Evolutionary conservation across 2,329 filamentous ascomycete species (phyloP).

Genomic region (Xylaria sp.): DNA sequence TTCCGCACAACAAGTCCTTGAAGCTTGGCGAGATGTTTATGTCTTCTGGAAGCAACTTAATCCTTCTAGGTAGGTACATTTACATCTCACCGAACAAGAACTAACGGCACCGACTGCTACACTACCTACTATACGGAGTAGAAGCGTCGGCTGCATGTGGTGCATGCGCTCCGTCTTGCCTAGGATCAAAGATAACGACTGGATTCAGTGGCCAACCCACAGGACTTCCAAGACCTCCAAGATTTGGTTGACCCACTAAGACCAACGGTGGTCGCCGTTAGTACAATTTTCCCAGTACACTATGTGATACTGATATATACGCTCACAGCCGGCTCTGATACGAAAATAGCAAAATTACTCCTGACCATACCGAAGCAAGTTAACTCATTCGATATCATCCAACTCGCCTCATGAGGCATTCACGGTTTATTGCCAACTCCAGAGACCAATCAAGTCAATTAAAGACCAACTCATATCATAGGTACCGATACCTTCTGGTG

Average conservation of each 20-base stretch:
- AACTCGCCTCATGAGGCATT: not conserved
- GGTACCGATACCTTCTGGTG: not conserved
- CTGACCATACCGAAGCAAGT: not conserved
- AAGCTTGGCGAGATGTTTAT: not conserved
- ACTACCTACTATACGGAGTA: not conserved
- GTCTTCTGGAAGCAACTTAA: slow-evolving; percentile 10
- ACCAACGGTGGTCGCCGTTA: slow-evolving; percentile 10
- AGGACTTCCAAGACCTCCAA: slow-evolving; percentile 1
- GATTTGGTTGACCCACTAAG: not conserved
- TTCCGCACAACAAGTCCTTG: not conserved
- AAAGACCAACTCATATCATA: not conserved
- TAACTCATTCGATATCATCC: not conserved
- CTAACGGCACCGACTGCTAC: too few relatives aligned
- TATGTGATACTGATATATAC: too few relatives aligned
- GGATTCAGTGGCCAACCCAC: slow-evolving; percentile 6
- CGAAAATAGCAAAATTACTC: not conserved
- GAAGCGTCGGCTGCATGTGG: slow-evolving; percentile 5
- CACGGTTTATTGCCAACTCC: not conserved
- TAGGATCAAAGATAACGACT: slow-evolving; percentile 30
- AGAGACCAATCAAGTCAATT: not conserved
- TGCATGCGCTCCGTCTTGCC: slow-evolving; percentile 21
- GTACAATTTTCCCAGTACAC: not conserved
- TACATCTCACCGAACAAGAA: not conserved
- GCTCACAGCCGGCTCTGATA: slow-evolving; percentile 1
- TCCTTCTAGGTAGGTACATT: not conserved